phyloP scores from a whole-genome alignment of 768 basidiomycete species.

The Lactarius deliciosus region DNA sequence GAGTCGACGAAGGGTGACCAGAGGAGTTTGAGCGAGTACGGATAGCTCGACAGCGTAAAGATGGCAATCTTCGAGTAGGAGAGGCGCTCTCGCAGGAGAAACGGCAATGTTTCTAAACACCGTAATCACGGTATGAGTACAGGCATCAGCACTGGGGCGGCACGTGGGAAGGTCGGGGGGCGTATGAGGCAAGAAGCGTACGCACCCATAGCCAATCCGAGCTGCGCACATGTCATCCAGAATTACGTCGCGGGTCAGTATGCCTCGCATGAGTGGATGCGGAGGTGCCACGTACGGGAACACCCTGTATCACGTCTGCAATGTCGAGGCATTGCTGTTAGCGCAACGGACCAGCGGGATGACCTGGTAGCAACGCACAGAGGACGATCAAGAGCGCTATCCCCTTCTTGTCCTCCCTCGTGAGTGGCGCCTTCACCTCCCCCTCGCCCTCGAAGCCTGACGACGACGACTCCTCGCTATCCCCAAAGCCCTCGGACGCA shows the following conservation, averaged over 20 bases:
- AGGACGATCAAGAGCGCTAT: conserved; percentile 48
- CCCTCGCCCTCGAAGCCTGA: not conserved
- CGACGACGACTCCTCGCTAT: not conserved
- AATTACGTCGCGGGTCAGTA: not conserved
- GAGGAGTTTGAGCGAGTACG: conserved; percentile 93
- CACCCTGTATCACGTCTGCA: conserved; percentile 65
- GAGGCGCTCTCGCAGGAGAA: conserved; percentile 90
- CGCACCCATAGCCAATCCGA: conserved; percentile 30
- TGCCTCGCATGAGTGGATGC: not conserved
- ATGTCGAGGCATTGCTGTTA: not conserved
- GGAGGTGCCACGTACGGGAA: conserved; percentile 62
- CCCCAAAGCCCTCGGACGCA: conserved; percentile 28
- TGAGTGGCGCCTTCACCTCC: conserved; percentile 18
- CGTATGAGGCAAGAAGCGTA: conserved; percentile 1
- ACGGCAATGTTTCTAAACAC: conserved; percentile 83
- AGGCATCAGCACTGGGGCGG: conserved; percentile 40
- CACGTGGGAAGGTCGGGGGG: conserved; percentile 66
- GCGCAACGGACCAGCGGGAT: not conserved
- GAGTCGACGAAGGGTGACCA: conserved; percentile 99
- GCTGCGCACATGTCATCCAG: not conserved
- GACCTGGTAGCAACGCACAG: conserved; percentile 39
- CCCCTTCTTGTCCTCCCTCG: conserved; percentile 43
- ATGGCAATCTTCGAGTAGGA: conserved; percentile 97
- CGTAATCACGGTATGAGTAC: too few relatives aligned
- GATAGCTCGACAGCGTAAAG: conserved; percentile 89